phyloP scores from a whole-genome alignment of 495 filamentous ascomycete genomes.

The Penicillium canescens region DNA sequence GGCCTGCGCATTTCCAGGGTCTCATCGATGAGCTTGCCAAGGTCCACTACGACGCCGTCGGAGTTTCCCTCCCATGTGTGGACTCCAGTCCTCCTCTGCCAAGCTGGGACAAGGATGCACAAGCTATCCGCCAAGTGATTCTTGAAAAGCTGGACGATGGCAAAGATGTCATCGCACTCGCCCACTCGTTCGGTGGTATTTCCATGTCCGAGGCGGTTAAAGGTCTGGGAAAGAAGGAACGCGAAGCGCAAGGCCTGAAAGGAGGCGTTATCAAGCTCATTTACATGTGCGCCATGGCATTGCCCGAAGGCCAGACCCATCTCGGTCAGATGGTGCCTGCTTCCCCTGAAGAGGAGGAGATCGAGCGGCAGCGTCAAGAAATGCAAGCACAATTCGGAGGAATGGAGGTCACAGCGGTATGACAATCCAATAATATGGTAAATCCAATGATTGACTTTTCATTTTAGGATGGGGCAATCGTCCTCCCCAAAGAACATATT shows the following conservation, averaged over 20 bases:
- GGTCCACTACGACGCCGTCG: constrained; percentile 29
- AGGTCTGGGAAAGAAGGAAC: constrained; percentile 35
- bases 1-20: constrained; percentile 35
- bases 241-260: constrained; percentile 36
- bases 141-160: constrained; percentile 22
- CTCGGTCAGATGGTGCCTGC: constrained; percentile 19
- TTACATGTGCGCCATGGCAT: constrained; percentile 38
- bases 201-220: constrained; percentile 38
- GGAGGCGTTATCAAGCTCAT: constrained; percentile 40
- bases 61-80: constrained; percentile 25
- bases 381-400: constrained; percentile 13
- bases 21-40: constrained; percentile 31
- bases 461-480: constrained; percentile 27
- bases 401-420: constrained; percentile 18
- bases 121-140: constrained; percentile 26
- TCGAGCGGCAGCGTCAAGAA: constrained; percentile 23
- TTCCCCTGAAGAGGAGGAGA: constrained; percentile 26
- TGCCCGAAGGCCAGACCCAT: constrained; percentile 26
- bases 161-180: constrained; percentile 36
- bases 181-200: constrained; percentile 41
- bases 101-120: constrained; percentile 31
- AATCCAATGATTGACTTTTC: not conserved
- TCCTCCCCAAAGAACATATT: constrained; percentile 13
- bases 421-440: not conserved
- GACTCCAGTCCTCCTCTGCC: constrained; percentile 27